Percentiles rank a stretch among this genome's conserved stretches.
phyloP scores from a whole-genome alignment of 768 basidiomycete species.

The Trichaptum fuscoviolaceum region DNA sequence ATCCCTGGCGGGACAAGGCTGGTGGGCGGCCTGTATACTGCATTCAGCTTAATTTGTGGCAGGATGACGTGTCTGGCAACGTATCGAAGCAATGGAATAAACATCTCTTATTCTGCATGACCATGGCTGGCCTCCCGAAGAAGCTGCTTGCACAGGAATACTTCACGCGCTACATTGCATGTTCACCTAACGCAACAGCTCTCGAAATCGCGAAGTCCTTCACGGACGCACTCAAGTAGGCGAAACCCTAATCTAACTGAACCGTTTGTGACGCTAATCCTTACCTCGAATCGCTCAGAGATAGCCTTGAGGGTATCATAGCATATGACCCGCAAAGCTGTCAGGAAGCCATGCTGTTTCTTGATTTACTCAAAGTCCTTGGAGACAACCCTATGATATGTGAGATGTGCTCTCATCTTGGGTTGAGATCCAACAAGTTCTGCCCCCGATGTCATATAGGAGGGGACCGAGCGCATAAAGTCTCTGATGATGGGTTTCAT shows the following conservation, averaged over 20 bases:
- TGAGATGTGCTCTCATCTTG: constrained; percentile 20
- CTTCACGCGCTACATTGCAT: constrained; percentile 21
- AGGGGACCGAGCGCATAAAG: constrained; percentile 28
- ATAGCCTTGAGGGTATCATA: constrained; percentile 14
- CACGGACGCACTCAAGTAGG: constrained; percentile 17
- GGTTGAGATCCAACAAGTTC: constrained; percentile 8
- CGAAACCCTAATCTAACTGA: not conserved
- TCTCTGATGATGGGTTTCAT: constrained; percentile 29
- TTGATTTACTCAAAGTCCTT: constrained; percentile 25
- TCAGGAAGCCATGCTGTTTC: constrained; percentile 26
- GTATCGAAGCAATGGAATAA: constrained; percentile 26
- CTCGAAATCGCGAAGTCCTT: constrained; percentile 23
- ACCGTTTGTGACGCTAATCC: not conserved
- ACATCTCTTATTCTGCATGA: constrained; percentile 23
- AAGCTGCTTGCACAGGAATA: constrained; percentile 8
- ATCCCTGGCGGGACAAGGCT: too few species aligned
- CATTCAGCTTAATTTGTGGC: too few species aligned
- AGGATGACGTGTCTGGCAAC: constrained; percentile 22
- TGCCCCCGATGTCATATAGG: constrained; percentile 31
- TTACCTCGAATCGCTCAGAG: constrained; percentile 7
- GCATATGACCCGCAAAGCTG: constrained; percentile 17
- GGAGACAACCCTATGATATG: constrained; percentile 12
- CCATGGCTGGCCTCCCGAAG: constrained; percentile 19
- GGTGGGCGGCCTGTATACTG: too few species aligned
- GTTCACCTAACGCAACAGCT: constrained; percentile 20